Evolutionary conservation across 208 protist species (phyloP).

Genomic region (Blechomonas ayalai): DNA sequence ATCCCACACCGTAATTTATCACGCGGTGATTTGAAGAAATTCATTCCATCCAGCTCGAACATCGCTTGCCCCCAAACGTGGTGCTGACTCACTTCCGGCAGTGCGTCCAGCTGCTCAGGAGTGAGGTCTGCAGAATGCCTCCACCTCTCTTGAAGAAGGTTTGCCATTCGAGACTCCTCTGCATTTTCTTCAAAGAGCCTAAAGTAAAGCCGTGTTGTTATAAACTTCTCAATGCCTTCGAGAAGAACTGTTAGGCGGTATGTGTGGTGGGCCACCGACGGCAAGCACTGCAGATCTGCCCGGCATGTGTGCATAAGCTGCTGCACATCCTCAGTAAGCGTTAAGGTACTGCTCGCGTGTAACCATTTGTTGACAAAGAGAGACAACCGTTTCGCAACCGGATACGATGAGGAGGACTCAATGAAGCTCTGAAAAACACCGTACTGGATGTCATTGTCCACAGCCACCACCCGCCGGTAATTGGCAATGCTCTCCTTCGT

Average conservation of each 20-base stretch:
- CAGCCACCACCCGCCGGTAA: slow-evolving; percentile 47
- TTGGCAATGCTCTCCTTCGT: slow-evolving; percentile 50
- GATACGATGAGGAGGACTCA: slow-evolving; percentile 13
- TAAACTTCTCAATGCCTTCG: slow-evolving; percentile 77
- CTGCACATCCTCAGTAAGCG: slow-evolving; percentile 6
- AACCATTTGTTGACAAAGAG: slow-evolving; percentile 37
- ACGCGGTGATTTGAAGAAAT: slow-evolving; percentile 72
- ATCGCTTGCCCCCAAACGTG: slow-evolving; percentile 72
- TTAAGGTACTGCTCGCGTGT: neutral
- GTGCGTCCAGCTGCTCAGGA: slow-evolving; percentile 45
- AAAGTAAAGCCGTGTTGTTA: slow-evolving; percentile 65
- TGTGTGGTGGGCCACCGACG: slow-evolving; percentile 6
- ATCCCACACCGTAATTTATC: slow-evolving; percentile 73
- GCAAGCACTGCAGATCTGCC: slow-evolving; percentile 16
- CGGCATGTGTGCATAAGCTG: slow-evolving; percentile 7
- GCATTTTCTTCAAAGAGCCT: slow-evolving; percentile 38
- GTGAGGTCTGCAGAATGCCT: slow-evolving; percentile 21
- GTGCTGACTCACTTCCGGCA: slow-evolving; percentile 54
- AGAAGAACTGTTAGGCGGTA: slow-evolving; percentile 15
- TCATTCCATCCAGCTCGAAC: slow-evolving; percentile 82
- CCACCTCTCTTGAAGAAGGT: slow-evolving; percentile 34
- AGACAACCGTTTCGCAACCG: slow-evolving; percentile 37
- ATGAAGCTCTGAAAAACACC: slow-evolving; percentile 58
- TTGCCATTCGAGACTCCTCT: slow-evolving; percentile 25
- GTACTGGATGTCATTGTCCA: slow-evolving; percentile 69